Evolutionary conservation across 768 basidiomycete genomes (phyloP).

Genomic region (Mycena pura): DNA sequence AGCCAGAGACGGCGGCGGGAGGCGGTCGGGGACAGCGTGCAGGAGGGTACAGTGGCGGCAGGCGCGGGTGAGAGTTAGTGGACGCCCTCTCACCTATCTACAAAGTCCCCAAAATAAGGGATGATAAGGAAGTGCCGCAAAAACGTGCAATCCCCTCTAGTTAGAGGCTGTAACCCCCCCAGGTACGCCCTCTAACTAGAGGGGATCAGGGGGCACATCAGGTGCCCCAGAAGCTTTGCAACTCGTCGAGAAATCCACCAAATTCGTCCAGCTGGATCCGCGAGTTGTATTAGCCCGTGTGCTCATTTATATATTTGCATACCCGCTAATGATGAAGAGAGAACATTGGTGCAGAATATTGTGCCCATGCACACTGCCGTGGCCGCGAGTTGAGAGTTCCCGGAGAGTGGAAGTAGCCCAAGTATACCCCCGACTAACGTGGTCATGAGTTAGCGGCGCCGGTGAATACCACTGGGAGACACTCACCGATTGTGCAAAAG

Average conservation of each 20-base stretch:
- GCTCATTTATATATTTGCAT: neutral
- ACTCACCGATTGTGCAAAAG: neutral
- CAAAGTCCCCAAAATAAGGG: no score
- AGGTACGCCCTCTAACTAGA: no score
- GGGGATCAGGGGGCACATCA: no score
- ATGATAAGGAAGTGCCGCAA: no score
- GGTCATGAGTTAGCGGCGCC: neutral
- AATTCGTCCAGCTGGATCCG: conserved; percentile 9
- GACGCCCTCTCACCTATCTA: no score
- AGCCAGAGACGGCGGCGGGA: no score
- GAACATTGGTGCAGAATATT: conserved; percentile 4
- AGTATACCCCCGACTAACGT: neutral
- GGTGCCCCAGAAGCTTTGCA: neutral
- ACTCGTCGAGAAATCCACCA: conserved; percentile 10
- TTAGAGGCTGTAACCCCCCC: no score
- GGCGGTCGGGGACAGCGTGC: no score
- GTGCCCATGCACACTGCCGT: conserved; percentile 4
- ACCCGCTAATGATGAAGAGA: neutral
- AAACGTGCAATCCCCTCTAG: no score
- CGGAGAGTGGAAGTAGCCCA: neutral
- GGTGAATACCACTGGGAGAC: neutral
- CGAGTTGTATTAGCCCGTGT: neutral
- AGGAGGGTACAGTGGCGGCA: no score
- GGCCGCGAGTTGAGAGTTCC: neutral
- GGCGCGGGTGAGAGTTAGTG: no score